Evolutionary conservation across 2,329 filamentous ascomycete genomes (phyloP).

Genomic region (Beauveria sp.): DNA sequence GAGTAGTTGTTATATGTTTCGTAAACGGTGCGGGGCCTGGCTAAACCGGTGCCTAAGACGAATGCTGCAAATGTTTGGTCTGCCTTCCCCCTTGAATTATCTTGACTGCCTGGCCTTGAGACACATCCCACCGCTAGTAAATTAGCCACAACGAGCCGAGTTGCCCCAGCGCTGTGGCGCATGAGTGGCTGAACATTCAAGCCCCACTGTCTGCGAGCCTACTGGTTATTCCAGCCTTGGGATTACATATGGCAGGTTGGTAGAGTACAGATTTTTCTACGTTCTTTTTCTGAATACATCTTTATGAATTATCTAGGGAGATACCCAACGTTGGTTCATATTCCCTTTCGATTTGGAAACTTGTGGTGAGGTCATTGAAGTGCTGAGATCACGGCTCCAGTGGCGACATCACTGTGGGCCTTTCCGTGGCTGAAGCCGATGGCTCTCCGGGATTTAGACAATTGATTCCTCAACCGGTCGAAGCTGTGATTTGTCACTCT

Average conservation of each 20-base stretch:
- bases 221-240: not conserved
- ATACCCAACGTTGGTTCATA: too few species aligned
- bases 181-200: not conserved
- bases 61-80: slow-evolving; percentile 4
- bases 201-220: not conserved
- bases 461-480: slow-evolving; percentile 9
- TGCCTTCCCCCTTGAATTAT: slow-evolving; percentile 4
- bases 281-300: not conserved
- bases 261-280: too few species aligned
- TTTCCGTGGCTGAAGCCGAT: slow-evolving; percentile 2
- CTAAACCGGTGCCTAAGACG: slow-evolving; percentile 7
- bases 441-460: not conserved
- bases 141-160: not conserved
- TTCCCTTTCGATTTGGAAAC: not conserved
- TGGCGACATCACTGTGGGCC: slow-evolving; percentile 8
- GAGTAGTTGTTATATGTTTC: not conserved
- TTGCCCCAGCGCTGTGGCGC: slow-evolving; percentile 1
- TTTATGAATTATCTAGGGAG: too few species aligned
- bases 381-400: not conserved
- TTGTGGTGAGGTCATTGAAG: slow-evolving; percentile 1
- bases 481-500: slow-evolving; percentile 8
- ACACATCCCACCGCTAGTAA: slow-evolving; percentile 8
- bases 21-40: not conserved
- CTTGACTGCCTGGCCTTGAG: slow-evolving; percentile 8
- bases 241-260: not conserved